phyloP scores from a whole-genome alignment of 2,329 filamentous ascomycete genomes.

The Neofusicoccum sp. region DNA sequence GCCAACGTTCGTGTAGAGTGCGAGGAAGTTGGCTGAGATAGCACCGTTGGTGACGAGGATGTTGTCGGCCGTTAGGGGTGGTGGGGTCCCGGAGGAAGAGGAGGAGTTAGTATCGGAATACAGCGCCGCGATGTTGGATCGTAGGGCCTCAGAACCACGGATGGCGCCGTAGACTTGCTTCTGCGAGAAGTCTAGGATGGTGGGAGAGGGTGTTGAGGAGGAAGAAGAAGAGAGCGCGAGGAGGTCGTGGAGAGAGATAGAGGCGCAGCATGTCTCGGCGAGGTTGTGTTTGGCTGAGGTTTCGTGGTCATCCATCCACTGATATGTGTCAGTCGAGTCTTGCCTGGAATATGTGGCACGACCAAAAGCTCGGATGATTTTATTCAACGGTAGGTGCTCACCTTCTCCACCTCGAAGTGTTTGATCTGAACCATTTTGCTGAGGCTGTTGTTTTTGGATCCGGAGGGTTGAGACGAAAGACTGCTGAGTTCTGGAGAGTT shows the following conservation, averaged over 20 bases:
- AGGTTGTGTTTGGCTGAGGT: constrained; percentile 65
- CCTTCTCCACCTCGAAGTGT: constrained; percentile 4
- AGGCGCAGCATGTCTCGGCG: constrained; percentile 77
- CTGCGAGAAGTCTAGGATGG: constrained; percentile 43
- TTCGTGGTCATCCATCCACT: constrained; percentile 63
- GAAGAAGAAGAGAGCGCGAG: constrained; percentile 62
- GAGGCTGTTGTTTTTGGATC: background rate
- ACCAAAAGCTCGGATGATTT: background rate
- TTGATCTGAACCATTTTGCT: constrained; percentile 24
- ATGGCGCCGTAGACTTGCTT: constrained; percentile 77
- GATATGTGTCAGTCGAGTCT: background rate
- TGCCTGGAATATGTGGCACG: background rate
- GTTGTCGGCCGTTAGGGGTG: constrained; percentile 60
- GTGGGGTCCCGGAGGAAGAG: no score
- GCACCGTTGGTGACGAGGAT: constrained; percentile 79
- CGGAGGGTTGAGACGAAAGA: background rate
- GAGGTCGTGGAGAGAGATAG: constrained; percentile 72
- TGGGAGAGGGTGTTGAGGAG: constrained; percentile 47
- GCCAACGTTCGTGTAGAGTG: constrained; percentile 71
- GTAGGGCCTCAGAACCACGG: constrained; percentile 65
- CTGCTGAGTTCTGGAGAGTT: no score
- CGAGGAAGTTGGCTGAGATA: constrained; percentile 82
- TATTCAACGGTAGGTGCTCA: background rate
- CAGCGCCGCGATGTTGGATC: constrained; percentile 64
- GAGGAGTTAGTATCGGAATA: constrained; percentile 60